Conservation (phyloP, 345 rosid species). For the Abelmoschus esculentus region DNA sequence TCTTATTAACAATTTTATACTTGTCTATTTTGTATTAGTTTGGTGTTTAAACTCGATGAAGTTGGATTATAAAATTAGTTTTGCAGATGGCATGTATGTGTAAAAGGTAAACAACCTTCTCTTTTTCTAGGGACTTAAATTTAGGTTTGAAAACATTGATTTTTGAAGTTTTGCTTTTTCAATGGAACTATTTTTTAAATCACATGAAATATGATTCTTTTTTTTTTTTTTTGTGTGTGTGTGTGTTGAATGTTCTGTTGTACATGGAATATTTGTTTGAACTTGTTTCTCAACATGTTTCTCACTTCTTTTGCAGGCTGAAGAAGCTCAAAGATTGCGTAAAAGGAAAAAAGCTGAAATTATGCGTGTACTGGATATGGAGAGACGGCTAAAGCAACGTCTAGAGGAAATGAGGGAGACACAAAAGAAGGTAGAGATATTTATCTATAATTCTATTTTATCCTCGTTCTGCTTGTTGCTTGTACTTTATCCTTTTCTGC, state of each 20-base stretch:
- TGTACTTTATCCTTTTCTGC: neutral
- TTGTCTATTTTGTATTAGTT: neutral
- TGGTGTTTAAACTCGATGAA: neutral
- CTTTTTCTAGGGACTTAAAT: neutral
- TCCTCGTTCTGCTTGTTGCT: neutral
- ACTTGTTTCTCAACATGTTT: neutral
- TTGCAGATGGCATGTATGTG: neutral
- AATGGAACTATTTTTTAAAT: neutral
- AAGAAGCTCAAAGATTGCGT: constrained; percentile 69
- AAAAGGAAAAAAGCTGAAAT: constrained; percentile 60
- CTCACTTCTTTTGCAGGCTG: constrained; percentile 43
- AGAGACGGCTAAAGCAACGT: constrained; percentile 81
- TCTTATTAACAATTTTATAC: neutral
- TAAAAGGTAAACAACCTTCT: neutral
- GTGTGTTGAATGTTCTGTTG: neutral
- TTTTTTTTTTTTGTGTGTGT: neutral
- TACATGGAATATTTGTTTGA: neutral
- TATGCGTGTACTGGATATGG: constrained; percentile 60
- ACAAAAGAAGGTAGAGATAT: constrained; percentile 62
- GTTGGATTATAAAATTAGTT: neutral
- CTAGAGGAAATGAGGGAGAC: constrained; percentile 82
- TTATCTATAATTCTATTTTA: neutral
- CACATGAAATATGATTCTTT: neutral
- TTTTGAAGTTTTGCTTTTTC: neutral
- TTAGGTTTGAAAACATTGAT: neutral